phyloP scores from a whole-genome alignment of 1,284 basidiomycete species.

The Phylloboletellus chloephorus region DNA sequence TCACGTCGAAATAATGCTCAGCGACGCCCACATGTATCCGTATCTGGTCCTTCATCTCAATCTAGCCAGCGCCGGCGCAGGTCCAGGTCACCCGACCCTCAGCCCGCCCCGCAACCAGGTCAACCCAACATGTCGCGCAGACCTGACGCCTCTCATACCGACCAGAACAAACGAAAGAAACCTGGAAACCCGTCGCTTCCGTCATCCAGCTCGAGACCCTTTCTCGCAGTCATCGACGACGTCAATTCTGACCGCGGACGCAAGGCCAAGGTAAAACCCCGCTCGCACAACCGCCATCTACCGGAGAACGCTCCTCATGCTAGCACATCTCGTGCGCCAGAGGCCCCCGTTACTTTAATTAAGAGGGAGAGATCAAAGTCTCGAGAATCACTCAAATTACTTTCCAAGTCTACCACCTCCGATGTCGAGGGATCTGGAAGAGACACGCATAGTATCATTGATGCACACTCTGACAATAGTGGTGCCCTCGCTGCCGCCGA shows the following conservation, averaged over 20 bases:
- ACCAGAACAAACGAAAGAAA: slow-evolving; percentile 30
- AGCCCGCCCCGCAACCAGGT: slow-evolving; percentile 9
- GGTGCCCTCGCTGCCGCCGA: slow-evolving; percentile 31
- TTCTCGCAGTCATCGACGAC: slow-evolving; percentile 28
- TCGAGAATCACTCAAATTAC: slow-evolving; percentile 23
- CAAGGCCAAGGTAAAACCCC: slow-evolving; percentile 28
- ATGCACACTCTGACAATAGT: slow-evolving; percentile 27
- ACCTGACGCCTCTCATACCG: slow-evolving; percentile 17
- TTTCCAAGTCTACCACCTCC: slow-evolving; percentile 19
- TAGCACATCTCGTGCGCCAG: slow-evolving; percentile 13
- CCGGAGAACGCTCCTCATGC: slow-evolving; percentile 20
- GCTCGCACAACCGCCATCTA: slow-evolving; percentile 25
- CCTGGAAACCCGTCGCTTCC: slow-evolving; percentile 15
- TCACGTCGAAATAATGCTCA: slow-evolving; percentile 23
- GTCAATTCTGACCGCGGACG: slow-evolving; percentile 29
- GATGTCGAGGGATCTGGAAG: slow-evolving; percentile 27
- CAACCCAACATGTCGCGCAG: slow-evolving; percentile 13
- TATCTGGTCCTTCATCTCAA: slow-evolving; percentile 18
- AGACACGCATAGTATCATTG: slow-evolving; percentile 14
- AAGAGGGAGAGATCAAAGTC: slow-evolving; percentile 31
- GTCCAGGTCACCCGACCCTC: slow-evolving; percentile 27
- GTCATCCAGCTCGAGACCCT: slow-evolving; percentile 18
- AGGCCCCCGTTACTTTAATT: slow-evolving; percentile 4
- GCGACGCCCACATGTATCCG: slow-evolving; percentile 17
- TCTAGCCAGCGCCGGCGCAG: slow-evolving; percentile 22